Base-by-base conservation (phyloP, 805 yeast species). In the Candida hispaniensis region DNA sequence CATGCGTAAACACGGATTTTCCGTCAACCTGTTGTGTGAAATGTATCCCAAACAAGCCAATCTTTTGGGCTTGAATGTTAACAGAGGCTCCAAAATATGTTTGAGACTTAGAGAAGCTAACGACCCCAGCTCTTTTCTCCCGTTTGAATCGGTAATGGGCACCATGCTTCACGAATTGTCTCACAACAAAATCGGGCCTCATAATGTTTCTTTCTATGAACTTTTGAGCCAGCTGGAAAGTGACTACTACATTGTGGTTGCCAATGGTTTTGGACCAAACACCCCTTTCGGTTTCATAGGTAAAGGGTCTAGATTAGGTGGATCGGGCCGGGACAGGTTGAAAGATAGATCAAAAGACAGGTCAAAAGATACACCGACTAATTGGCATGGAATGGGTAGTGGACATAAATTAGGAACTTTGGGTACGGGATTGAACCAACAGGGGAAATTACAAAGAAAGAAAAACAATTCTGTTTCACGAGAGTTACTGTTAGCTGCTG, bases 101-200 rank as follows among this genome's bases (percentile, higher is more conserved):
- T 49, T 88, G 7, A 54, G 96, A 40, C 59, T 88, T 20, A 61
- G 97, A 39, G 66, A 68, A 18, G 70, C 73, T 5, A 53, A 59
- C 13, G 69, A 78, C 45, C 64, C 63, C 15, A 46, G 47, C 18
- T 47, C 50, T 39, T 85, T 86, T 51, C 51, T 74, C 12, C 76
- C 85, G 1, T 58, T 75, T 26, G 61, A 56, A 55, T 74, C 73
- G 33, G 57, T 86, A 2, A 50, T 86, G 15, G 94, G 85, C 1
- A 83, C 94, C 0, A 69, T 85, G 73, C 60, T 88, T 4, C 97
- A 88, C 55, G 97, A 88, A 52, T 61, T 88, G 25, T 70, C 82
- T 2, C 97, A 88, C 52, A 86, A 83, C 52, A 51, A 64, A 13
- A 60, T 61, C 48, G 94, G 95, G 0, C 79, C 93, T 0, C 97